Evolutionary conservation across 2,329 filamentous ascomycete species (phyloP).

Genomic region (Pezicula neosporulosa): DNA sequence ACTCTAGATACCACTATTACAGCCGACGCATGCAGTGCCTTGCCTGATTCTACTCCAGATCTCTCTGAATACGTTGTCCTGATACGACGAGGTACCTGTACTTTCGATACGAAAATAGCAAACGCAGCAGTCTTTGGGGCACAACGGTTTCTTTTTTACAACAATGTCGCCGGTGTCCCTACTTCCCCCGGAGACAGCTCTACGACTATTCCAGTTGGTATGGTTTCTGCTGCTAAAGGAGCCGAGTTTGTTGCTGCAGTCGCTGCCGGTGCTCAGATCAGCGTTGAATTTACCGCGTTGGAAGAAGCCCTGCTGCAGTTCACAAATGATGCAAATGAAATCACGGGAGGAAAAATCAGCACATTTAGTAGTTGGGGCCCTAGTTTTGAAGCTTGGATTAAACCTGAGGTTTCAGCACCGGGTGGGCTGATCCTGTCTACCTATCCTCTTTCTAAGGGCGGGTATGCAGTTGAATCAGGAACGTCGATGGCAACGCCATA

Average conservation of each 20-base stretch:
- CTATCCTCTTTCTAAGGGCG: not conserved
- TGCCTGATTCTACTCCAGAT: not conserved
- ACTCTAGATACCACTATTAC: not conserved
- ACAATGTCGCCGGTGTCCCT: not conserved
- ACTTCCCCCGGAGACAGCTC: not conserved
- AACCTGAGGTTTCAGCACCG: not conserved
- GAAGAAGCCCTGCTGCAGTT: not conserved
- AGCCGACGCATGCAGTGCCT: not conserved
- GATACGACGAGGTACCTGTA: not conserved
- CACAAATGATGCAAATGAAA: not conserved
- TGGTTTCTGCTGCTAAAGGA: not conserved
- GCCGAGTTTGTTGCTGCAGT: not conserved
- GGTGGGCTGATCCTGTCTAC: not conserved
- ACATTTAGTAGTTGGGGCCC: not conserved
- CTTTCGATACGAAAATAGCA: not conserved
- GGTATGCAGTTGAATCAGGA: not conserved
- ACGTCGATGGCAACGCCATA: constrained; percentile 1
- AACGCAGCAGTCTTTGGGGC: not conserved
- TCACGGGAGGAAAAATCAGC: not conserved
- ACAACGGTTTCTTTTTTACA: not conserved
- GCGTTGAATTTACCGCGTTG: not conserved
- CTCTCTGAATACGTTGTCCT: not conserved
- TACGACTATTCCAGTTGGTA: not conserved
- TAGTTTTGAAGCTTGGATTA: not conserved
- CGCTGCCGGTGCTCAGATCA: not conserved